Evolutionary conservation across 768 basidiomycete genomes (phyloP).

Genomic region (Neoboletus magnificus): DNA sequence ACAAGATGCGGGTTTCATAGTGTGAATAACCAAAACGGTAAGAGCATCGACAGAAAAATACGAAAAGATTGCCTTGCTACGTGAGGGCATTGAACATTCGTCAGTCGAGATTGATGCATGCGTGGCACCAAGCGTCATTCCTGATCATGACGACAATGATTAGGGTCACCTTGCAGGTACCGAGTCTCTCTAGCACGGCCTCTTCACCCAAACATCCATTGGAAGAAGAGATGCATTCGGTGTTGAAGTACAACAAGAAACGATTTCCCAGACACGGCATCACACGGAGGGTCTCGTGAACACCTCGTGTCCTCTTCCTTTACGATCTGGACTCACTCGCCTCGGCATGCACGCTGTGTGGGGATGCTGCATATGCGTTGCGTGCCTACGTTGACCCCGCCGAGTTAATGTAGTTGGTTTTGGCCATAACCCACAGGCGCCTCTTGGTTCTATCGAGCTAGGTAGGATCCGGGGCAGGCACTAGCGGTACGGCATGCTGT

Average conservation of each 20-base stretch:
- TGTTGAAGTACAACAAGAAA: conserved; percentile 42
- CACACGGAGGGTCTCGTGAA: conserved; percentile 78
- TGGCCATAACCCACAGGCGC: conserved; percentile 34
- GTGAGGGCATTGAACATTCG: not conserved
- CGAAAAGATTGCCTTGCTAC: not conserved
- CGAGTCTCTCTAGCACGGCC: conserved; percentile 33
- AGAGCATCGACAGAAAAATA: not conserved
- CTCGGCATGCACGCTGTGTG: conserved; percentile 24
- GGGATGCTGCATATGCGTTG: conserved; percentile 71
- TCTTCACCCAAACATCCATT: not conserved
- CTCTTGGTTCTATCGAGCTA: conserved; percentile 59
- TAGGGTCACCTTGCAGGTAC: conserved; percentile 38
- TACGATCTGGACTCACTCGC: not conserved
- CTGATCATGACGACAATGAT: not conserved
- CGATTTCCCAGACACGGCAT: conserved; percentile 73
- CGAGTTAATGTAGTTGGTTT: conserved; percentile 35
- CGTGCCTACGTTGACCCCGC: conserved; percentile 47
- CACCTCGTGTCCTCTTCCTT: conserved; percentile 13
- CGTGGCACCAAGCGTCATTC: too few species aligned
- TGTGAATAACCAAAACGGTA: not conserved
- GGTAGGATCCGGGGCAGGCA: conserved; percentile 52
- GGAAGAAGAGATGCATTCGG: conserved; percentile 20
- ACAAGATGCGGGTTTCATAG: not conserved
- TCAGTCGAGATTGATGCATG: not conserved
- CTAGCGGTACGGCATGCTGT: conserved; percentile 23